Evolutionary conservation across 179 eudicot genomes (phyloP).

Genomic region (Gypsophila paniculata): DNA sequence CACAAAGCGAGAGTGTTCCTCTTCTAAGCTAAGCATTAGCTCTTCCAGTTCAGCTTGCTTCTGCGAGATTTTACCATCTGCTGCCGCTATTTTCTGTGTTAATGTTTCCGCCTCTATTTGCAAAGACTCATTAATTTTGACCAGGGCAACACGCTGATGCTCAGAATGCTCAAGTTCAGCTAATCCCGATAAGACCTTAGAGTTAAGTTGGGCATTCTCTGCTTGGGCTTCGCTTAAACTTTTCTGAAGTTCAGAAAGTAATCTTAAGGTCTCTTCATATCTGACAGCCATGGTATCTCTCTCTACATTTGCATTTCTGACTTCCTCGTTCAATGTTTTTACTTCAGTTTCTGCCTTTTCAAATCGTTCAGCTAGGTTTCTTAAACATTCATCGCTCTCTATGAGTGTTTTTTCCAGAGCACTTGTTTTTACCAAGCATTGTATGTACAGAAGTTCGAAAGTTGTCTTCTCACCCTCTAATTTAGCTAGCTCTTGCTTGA

Average conservation of each 20-base stretch:
- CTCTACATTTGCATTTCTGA: conserved; percentile 44
- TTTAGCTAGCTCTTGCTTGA: conserved; percentile 47
- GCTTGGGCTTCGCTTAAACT: conserved; percentile 54
- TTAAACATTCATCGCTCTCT: conserved; percentile 41
- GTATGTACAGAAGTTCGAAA: conserved; percentile 40
- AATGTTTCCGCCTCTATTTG: conserved; percentile 58
- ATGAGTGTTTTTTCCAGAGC: conserved; percentile 53
- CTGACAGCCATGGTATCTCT: conserved; percentile 46
- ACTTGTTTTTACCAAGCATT: conserved; percentile 49
- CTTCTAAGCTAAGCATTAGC: conserved; percentile 43
- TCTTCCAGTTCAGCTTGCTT: conserved; percentile 66
- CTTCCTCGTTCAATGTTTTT: conserved; percentile 46
- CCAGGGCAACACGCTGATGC: conserved; percentile 47
- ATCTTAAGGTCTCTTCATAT: conserved; percentile 58
- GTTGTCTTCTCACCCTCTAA: conserved; percentile 51
- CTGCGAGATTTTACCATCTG: conserved; percentile 55
- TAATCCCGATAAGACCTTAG: conserved; percentile 40
- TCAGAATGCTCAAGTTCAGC: conserved; percentile 54
- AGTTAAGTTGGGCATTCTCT: conserved; percentile 47
- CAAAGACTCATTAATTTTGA: conserved; percentile 56
- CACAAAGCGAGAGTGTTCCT: conserved; percentile 53
- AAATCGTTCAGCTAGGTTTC: conserved; percentile 37
- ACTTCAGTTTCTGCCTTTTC: conserved; percentile 56
- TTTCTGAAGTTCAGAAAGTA: conserved; percentile 52
- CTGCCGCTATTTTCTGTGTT: conserved; percentile 45